Base-by-base conservation (phyloP, 805 yeast genomes). In the Saitoella complicata region DNA sequence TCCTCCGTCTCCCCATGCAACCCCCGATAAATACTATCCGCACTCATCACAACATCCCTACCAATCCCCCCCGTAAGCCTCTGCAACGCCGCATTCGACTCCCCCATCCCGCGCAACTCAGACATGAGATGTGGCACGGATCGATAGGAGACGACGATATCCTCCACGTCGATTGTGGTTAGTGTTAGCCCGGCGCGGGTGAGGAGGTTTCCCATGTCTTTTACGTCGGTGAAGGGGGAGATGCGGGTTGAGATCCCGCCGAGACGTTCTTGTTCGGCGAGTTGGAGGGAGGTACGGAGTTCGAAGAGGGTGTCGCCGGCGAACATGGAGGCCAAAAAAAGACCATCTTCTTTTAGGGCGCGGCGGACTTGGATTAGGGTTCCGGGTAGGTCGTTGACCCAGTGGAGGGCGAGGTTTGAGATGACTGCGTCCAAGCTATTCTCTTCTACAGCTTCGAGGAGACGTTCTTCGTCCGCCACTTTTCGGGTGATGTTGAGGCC, bases 281-380 rank as follows among this genome's bases (percentile, higher is more conserved):
- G 63, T 59, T 84, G 94, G 39, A 84, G 63, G 2, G 86, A 67
- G 0, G 94, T 80, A 41, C 94, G 69, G 48, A 84, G 67, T 58
- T 84, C 94, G 55, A 75, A 84, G n/a, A 84, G 60, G 1, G 93
- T 79, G 56, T 84, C 94, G 7, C 87, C 88, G 13, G 88, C 91
- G 51, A 81, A 72, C 70, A 84, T 71, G 21, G 85, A 72, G 1
- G 82, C 93, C 68, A 84, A 69, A 52, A 84, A 80, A 55, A 86
- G 66, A 1, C 94, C 88, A 58, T 84, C 93, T 1, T 88, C 88
- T 48, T 73, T 73, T 35, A 84, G 64, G 30, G 80, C 68, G 5
- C 62, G 55, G 55, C 76, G 73, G 51, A 83, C 69, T 47, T 72
- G 68, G 11, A 61, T 58, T 43, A 83, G 67, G 2, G 75, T 72